Evolutionary conservation across 345 rosid species (phyloP).

Genomic region (Salix arbutifolia): DNA sequence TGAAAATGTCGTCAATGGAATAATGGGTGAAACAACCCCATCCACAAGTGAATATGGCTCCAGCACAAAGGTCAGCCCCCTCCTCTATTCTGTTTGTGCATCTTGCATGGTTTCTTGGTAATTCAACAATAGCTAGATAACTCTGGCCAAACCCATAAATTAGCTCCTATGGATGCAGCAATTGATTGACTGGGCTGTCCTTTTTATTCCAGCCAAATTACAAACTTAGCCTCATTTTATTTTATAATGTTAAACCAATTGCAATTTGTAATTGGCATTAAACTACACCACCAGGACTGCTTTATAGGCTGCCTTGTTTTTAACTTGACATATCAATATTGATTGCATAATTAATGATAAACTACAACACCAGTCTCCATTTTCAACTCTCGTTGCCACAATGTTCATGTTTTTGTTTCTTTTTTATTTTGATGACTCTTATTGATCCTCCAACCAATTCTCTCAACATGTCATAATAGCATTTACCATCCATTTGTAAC

Average conservation of each 20-base stretch:
- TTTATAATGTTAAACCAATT: neutral
- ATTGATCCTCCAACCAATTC: neutral
- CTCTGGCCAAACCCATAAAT: neutral
- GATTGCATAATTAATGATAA: neutral
- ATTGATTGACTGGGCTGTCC: neutral
- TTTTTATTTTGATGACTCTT: neutral
- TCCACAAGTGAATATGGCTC: slow-evolving; percentile 63
- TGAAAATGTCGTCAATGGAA: slow-evolving; percentile 68
- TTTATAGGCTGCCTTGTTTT: neutral
- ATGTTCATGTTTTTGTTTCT: neutral
- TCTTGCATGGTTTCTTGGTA: neutral
- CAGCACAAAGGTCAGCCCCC: slow-evolving; percentile 59
- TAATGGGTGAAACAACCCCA: slow-evolving; percentile 49
- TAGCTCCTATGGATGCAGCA: neutral
- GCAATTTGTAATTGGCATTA: neutral
- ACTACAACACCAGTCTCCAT: neutral
- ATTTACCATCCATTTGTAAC: neutral
- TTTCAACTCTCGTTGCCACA: neutral
- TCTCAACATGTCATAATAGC: neutral
- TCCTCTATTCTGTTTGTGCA: neutral
- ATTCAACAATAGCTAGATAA: neutral
- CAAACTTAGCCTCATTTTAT: neutral
- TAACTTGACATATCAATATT: neutral
- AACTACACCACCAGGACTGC: neutral
- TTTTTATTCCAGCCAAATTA: neutral